Conservation (phyloP, 2,329 filamentous ascomycete species). For the Seiridium unicorne region DNA sequence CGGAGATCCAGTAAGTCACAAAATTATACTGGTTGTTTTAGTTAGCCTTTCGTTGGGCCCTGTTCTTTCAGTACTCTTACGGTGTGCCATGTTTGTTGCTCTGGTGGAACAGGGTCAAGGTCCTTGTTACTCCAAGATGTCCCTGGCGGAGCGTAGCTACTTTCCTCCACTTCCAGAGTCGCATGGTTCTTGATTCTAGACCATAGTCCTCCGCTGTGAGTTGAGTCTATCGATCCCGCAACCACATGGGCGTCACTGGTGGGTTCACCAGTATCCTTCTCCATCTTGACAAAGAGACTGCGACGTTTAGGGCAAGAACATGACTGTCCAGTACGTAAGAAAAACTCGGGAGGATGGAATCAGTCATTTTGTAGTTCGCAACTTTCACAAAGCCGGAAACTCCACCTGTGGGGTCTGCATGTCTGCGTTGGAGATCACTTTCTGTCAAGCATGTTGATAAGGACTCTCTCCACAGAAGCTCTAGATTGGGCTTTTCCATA, state of each 20-base stretch:
- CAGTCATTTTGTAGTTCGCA: background rate
- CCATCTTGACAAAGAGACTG: background rate
- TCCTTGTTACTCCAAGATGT: constrained; percentile 11
- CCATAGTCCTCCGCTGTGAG: constrained; percentile 1
- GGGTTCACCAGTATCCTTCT: background rate
- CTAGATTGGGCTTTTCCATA: background rate
- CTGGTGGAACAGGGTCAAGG: constrained; percentile 8
- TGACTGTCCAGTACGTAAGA: constrained; percentile 1
- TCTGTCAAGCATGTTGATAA: background rate
- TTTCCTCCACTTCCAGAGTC: constrained; percentile 11
- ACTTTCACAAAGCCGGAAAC: background rate
- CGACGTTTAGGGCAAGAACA: background rate
- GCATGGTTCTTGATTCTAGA: constrained; percentile 6
- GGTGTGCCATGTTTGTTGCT: constrained; percentile 7
- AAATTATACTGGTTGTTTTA: constrained; percentile 1
- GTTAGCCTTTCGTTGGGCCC: background rate
- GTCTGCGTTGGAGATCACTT: background rate
- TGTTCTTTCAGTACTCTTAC: background rate
- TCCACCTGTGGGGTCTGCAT: background rate
- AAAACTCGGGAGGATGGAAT: background rate
- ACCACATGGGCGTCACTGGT: constrained; percentile 1
- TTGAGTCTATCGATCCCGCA: constrained; percentile 9
- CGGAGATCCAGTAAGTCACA: constrained; percentile 18
- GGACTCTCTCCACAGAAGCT: background rate
- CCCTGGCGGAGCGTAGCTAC: constrained; percentile 10